Conservation (phyloP, 2,329 filamentous ascomycete species). For the Neodidymelliopsis sp. region DNA sequence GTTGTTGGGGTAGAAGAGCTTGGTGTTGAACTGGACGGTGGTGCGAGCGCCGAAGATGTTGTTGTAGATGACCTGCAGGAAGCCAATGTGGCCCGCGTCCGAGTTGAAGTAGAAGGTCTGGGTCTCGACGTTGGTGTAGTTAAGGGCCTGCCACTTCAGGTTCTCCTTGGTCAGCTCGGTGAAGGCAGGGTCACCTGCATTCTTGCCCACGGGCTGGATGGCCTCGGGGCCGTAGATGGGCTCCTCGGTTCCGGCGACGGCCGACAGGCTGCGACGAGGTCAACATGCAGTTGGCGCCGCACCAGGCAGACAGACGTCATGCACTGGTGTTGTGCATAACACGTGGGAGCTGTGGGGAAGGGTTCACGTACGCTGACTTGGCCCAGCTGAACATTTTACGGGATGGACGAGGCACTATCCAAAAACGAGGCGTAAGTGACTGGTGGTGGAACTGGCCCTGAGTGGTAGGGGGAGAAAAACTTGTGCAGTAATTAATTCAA, state of each 20-base stretch:
- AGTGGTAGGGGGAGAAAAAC: slow-evolving; percentile 37
- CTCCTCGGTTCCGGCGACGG: slow-evolving; percentile 94
- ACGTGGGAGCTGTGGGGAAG: slow-evolving; percentile 24
- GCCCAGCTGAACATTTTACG: slow-evolving; percentile 87
- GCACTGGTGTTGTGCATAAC: slow-evolving; percentile 24
- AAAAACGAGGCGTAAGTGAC: slow-evolving; percentile 37
- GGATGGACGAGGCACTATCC: slow-evolving; percentile 39
- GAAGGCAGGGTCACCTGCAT: slow-evolving; percentile 79
- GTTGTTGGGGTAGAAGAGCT: slow-evolving; percentile 81
- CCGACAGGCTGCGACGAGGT: slow-evolving; percentile 60
- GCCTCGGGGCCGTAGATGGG: slow-evolving; percentile 92
- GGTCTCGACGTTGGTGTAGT: slow-evolving; percentile 90
- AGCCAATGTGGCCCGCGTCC: slow-evolving; percentile 76
- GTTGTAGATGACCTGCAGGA: slow-evolving; percentile 95
- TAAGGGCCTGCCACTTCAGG: slow-evolving; percentile 81
- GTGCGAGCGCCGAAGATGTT: slow-evolving; percentile 91
- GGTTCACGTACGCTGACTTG: slow-evolving; percentile 78
- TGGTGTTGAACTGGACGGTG: slow-evolving; percentile 92
- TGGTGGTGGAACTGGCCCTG: slow-evolving; percentile 28
- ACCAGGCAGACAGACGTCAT: slow-evolving; percentile 11
- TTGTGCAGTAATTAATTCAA: slow-evolving; percentile 39
- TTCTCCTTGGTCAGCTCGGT: slow-evolving; percentile 80
- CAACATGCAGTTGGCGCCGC: slow-evolving; percentile 8
- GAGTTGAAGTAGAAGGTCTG: slow-evolving; percentile 91
- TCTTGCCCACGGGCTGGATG: slow-evolving; percentile 83